Base-by-base conservation (phyloP, 2,329 filamentous ascomycete genomes). In the Penicillium janthinellum region DNA sequence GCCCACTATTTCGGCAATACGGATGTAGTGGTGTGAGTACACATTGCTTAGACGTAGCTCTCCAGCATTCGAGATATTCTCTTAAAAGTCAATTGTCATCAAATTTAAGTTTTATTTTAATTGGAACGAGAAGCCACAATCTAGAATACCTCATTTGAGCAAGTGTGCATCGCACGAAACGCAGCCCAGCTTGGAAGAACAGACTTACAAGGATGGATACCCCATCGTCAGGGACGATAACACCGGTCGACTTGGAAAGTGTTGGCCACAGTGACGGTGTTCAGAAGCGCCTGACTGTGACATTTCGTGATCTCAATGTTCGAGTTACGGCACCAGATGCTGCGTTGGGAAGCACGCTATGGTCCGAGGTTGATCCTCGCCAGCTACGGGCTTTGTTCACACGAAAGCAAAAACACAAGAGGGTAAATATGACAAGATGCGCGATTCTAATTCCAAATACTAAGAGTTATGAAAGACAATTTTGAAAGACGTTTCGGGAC, bases 401-500 rank as follows among this genome's bases (percentile, higher is more conserved):
- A 3, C 63, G 58, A 11, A 62, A 51, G 10, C 7, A 64, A 17
- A 60, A 28, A 6, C 67, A 68, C 4, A 75, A 73, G 57, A 69
- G 74, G 58, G 75, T 76, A 63, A 28, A 15, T 1, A 20, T 10
- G 5, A 31, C 4, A 31, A 31, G 28, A 31, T 31, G 28, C 28
- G 5, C 28, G 7, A 8, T 31, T 1, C 3, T 6, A 41, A 41
- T 41, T 45, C 42, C 0, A n/a, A 22, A n/a, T 11, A n/a, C 38
- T 62, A 25, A 64, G 45, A 10, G 28, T 11, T 2, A 14, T 22
- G 47, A 8, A 39, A 79, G 77, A 75, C 75, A 4, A 79, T 79
- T 25, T 60, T 79, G 1, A 73, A 77, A 38, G 67, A 75, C 35
- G 63, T 78, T 1, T 74, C 67, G 20, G 77, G 77, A 1, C 78